Evolutionary conservation across 805 yeast species (phyloP), one percentile per base, ranked within the genome.

Genomic region (Candida alai): DNA sequence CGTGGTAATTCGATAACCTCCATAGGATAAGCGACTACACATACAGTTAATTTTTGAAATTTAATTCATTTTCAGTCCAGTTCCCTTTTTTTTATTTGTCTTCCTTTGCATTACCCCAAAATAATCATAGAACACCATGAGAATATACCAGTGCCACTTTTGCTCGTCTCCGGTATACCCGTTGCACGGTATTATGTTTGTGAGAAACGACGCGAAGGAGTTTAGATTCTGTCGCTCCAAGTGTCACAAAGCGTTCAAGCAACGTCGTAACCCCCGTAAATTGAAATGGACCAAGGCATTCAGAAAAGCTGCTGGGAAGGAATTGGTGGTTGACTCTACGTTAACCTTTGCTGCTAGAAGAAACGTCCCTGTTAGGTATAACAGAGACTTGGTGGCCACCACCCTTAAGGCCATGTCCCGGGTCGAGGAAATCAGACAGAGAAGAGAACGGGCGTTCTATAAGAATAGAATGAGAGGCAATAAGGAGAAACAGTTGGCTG

Each of bases 401-500:
- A 93, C 98, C 12, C 74, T 93, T 64, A 82, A 76, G 68, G 97
- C 96, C 29, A 93, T 93, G 98, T 73, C 84, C 36, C 80, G 97
- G 69, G 83, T 93, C 43, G 97, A 93, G 62, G 94, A 87, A 68
- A 93, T 93, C 62, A 81, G 98, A 73, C 82, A 76, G 60, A 88
- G 81, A 74, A 83, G 98, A 72, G 98, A 93, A 66, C 77, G 95
- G 58, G 97, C 97, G 11, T 93, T 93, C 88, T 93, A 86, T 73
- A 90, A 89, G 87, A 88, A 89, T 71, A 84, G 98, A 79, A 93
- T 93, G 98, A 86, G 84, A 65, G 97, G 96, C 45, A 93, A 93
- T 70, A 84, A 80, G 65, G 96, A 84, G 49, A 78, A 79, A 61
- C 84, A 84, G 61, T 72, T 87, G 54, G 86, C 80, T 36, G 71